Evolutionary conservation across 345 rosid species (phyloP).

Genomic region (Eucalyptus leucophloia): DNA sequence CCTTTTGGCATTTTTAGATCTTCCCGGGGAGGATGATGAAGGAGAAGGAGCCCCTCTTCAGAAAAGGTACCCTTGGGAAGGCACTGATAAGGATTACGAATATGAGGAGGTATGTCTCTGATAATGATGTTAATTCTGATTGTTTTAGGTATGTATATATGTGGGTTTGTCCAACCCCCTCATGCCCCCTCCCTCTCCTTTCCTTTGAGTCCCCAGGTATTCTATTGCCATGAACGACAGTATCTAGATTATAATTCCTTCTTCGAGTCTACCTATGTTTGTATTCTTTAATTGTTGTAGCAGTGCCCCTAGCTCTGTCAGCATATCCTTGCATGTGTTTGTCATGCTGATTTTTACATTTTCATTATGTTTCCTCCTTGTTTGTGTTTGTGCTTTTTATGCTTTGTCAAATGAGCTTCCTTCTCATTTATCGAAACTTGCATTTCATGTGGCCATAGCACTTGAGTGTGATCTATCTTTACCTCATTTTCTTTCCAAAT

Average conservation of each 20-base stretch:
- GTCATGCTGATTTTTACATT: background rate
- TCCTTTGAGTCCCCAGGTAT: background rate
- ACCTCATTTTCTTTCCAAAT: background rate
- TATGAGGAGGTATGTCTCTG: slow-evolving; percentile 63
- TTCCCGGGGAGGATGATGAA: slow-evolving; percentile 45
- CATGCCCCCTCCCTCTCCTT: background rate
- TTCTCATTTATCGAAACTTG: background rate
- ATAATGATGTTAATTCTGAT: background rate
- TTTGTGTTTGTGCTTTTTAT: background rate
- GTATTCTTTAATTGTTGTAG: background rate
- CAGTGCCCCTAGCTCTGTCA: background rate
- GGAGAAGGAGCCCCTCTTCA: slow-evolving; percentile 25
- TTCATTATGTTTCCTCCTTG: background rate
- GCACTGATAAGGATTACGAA: slow-evolving; percentile 74
- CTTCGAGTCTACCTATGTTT: background rate
- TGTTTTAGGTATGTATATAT: background rate
- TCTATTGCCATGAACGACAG: background rate
- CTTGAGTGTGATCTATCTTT: background rate
- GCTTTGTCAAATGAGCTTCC: background rate
- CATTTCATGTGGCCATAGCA: background rate
- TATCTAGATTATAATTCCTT: background rate
- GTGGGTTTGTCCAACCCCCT: background rate
- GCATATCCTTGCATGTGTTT: background rate
- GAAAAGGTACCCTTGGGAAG: slow-evolving; percentile 85
- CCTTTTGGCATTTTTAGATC: slow-evolving; percentile 22